Percentiles rank a stretch among this genome's conserved stretches.
phyloP scores from a whole-genome alignment of 2,329 filamentous ascomycete genomes.

The Macrophomina tecta region DNA sequence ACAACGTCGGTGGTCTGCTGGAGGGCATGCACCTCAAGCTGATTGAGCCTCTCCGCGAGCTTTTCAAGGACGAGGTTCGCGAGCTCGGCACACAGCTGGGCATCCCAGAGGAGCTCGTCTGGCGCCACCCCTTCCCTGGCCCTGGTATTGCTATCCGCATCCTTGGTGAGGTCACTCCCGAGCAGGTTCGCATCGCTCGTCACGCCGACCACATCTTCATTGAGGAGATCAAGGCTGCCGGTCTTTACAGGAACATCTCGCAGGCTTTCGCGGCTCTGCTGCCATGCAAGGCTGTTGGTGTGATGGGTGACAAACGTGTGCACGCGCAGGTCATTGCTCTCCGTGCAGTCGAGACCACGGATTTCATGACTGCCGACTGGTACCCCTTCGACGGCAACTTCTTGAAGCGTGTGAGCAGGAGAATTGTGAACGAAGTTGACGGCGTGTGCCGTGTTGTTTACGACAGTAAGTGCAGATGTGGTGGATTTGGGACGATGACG shows the following conservation, averaged over 20 bases:
- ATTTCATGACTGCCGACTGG: constrained; percentile 78
- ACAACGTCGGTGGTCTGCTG: constrained; percentile 74
- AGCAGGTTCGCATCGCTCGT: constrained; percentile 79
- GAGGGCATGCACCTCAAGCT: constrained; percentile 69
- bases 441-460: constrained; percentile 75
- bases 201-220: constrained; percentile 82
- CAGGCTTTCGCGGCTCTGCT: constrained; percentile 75
- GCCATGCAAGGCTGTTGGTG: constrained; percentile 69
- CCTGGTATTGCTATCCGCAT: constrained; percentile 79
- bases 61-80: constrained; percentile 86
- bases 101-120: constrained; percentile 76
- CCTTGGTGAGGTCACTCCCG: constrained; percentile 81
- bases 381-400: constrained; percentile 71
- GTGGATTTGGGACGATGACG: background rate
- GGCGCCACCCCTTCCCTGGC: constrained; percentile 79
- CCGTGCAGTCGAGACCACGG: constrained; percentile 66
- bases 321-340: constrained; percentile 68
- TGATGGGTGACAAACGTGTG: constrained; percentile 73
- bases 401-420: constrained; percentile 67
- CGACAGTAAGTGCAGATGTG: constrained; percentile 59
- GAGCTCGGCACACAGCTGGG: constrained; percentile 71
- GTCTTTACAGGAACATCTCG: constrained; percentile 73
- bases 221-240: constrained; percentile 72
- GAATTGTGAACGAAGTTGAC: constrained; percentile 78
- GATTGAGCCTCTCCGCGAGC: constrained; percentile 78